These are phyloP conservation scores for Antarctomyces pellizariae DNA, from an alignment of 495 filamentous ascomycete species.

Conservation along the genomic window DNA sequence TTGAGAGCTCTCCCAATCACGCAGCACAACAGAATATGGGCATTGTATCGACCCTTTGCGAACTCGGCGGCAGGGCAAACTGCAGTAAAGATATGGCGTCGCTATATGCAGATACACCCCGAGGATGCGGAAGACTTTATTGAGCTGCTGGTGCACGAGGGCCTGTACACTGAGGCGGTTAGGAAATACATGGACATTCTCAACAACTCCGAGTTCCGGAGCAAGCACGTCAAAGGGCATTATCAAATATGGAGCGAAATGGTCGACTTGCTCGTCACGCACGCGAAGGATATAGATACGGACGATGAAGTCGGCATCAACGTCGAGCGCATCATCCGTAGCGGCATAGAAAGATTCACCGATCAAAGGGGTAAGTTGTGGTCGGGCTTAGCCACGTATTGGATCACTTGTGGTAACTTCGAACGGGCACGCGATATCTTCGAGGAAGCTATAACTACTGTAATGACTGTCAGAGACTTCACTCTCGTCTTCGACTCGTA, in stretches of 20 bases:
- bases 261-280: constrained; percentile 86
- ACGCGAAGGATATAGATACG: constrained; percentile 67
- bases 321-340: constrained; percentile 81
- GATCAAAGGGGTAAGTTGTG: constrained; percentile 95
- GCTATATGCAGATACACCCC: constrained; percentile 96
- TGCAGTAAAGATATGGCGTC: constrained; percentile 76
- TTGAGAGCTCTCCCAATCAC: constrained; percentile 87
- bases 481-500: constrained; percentile 93
- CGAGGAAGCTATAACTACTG: constrained; percentile 90
- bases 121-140: constrained; percentile 94
- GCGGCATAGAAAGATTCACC: constrained; percentile 76
- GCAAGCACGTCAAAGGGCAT: constrained; percentile 80
- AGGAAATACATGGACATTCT: constrained; percentile 84
- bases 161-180: constrained; percentile 76
- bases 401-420: constrained; percentile 81
- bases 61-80: constrained; percentile 82
- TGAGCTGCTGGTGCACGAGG: constrained; percentile 58
- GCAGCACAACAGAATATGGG: constrained; percentile 95
- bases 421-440: constrained; percentile 79
- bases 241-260: constrained; percentile 97
- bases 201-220: constrained; percentile 77
- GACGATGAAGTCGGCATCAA: constrained; percentile 60
- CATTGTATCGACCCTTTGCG: constrained; percentile 74
- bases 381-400: constrained; percentile 89
- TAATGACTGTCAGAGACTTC: constrained; percentile 98